Conservation (phyloP, 345 rosid genomes). For the Eucalyptus melliodora region DNA sequence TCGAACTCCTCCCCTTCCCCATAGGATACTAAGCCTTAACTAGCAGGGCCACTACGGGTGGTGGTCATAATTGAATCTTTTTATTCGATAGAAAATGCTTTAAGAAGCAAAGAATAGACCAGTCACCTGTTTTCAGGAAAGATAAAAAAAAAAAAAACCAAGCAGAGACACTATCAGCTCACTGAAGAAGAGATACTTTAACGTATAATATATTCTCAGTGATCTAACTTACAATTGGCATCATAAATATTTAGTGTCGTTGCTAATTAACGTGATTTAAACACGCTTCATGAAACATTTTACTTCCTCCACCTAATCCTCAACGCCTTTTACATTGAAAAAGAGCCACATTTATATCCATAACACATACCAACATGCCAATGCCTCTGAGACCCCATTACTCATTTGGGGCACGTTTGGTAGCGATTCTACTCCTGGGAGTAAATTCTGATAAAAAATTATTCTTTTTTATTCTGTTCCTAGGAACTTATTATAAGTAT, state of each 20-base stretch:
- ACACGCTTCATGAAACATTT: not conserved
- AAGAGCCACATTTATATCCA: not conserved
- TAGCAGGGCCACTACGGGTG: too few relatives aligned
- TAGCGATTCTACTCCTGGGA: rapidly evolving
- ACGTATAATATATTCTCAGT: not conserved
- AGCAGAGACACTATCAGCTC: not conserved
- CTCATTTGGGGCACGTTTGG: not conserved
- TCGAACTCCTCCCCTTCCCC: too few relatives aligned
- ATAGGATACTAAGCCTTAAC: too few relatives aligned
- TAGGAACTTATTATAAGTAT: rapidly evolving
- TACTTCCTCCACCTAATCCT: not conserved
- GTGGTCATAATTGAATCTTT: too few relatives aligned
- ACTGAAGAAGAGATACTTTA: not conserved
- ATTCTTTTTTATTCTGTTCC: too few relatives aligned
- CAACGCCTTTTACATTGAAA: not conserved
- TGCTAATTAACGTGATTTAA: not conserved
- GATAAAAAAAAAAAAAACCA: not conserved
- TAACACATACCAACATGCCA: not conserved
- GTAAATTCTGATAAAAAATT: rapidly evolving
- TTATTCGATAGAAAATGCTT: not conserved
- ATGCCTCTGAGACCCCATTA: not conserved
- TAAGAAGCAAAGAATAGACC: not conserved
- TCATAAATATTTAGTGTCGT: not conserved
- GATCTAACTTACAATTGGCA: not conserved
- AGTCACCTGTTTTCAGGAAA: not conserved